Conservation (phyloP, 495 filamentous ascomycete species). For the Tuber brumale region DNA sequence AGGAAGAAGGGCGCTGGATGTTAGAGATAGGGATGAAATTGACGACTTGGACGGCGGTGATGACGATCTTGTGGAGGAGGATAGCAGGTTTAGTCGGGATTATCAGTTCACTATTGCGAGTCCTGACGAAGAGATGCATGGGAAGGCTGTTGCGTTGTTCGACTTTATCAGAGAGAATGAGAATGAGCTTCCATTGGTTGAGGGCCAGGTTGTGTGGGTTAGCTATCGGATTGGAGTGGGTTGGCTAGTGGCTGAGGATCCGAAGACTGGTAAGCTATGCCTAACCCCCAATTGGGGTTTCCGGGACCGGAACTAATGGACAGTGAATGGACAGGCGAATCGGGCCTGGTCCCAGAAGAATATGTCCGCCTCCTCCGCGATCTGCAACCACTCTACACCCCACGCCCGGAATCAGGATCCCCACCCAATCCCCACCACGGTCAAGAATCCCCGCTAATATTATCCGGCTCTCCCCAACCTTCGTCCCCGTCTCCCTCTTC, state of each 20-base stretch:
- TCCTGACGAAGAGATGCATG: conserved; percentile 95
- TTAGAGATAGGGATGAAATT: conserved; percentile 23
- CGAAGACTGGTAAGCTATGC: conserved; percentile 59
- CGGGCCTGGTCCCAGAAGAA: conserved; percentile 89
- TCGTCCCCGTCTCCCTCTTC: conserved; percentile 41
- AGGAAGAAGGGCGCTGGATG: conserved; percentile 16
- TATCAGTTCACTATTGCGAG: conserved; percentile 94
- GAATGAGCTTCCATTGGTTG: conserved; percentile 85
- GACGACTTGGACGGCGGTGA: conserved; percentile 44
- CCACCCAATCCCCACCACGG: conserved; percentile 5
- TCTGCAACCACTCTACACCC: conserved; percentile 62
- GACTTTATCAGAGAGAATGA: conserved; percentile 93
- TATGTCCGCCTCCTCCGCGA: conserved; percentile 91
- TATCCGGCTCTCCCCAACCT: conserved; percentile 44
- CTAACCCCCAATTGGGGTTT: background rate
- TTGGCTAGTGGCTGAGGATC: conserved; percentile 94
- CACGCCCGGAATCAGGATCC: conserved; percentile 16
- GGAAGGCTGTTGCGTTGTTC: conserved; percentile 90
- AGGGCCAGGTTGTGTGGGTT: conserved; percentile 95
- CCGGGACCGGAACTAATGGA: conserved; percentile 20
- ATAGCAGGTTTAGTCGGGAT: conserved; percentile 53
- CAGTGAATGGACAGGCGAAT: conserved; percentile 46
- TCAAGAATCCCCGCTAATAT: background rate
- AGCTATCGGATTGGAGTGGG: conserved; percentile 93
- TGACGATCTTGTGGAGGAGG: conserved; percentile 38